Conservation (phyloP, 352 stramenopile species). For the Thalassiosira mediterranea region DNA sequence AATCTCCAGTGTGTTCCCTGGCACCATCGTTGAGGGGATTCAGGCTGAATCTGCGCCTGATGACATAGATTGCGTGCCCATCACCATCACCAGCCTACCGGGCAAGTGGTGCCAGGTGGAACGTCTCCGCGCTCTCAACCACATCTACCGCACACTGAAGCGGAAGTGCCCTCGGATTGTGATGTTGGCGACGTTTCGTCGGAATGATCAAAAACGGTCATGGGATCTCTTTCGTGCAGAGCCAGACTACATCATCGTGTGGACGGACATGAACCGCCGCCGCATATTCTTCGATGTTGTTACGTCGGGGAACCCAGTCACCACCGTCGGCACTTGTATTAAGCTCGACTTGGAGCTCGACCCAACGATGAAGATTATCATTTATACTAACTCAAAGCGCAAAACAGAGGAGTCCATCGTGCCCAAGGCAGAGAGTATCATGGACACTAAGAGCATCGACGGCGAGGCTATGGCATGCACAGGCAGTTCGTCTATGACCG, state of each 20-base stretch:
- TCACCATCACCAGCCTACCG: too few relatives aligned
- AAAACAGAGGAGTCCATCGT: conserved; percentile 8
- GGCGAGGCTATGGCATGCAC: neutral
- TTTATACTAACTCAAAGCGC: conserved; percentile 23
- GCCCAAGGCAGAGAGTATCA: neutral
- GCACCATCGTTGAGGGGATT: too few relatives aligned
- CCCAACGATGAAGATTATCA: neutral
- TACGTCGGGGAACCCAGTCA: conserved; percentile 1
- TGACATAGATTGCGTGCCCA: too few relatives aligned
- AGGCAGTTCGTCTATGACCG: neutral
- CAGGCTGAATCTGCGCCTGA: too few relatives aligned
- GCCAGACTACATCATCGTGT: neutral
- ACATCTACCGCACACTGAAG: too few relatives aligned
- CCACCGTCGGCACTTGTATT: neutral
- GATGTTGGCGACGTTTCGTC: neutral
- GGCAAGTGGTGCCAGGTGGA: too few relatives aligned
- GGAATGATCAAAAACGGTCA: neutral
- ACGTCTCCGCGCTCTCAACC: too few relatives aligned
- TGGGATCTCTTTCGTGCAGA: neutral
- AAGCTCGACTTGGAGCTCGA: neutral
- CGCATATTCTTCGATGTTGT: conserved; percentile 6
- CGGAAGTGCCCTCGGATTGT: neutral
- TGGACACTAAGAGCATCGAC: neutral
- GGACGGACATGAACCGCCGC: neutral
- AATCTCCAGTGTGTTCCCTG: too few relatives aligned